Evolutionary conservation across 345 rosid species (phyloP).

Genomic region (Gossypium thurberi): DNA sequence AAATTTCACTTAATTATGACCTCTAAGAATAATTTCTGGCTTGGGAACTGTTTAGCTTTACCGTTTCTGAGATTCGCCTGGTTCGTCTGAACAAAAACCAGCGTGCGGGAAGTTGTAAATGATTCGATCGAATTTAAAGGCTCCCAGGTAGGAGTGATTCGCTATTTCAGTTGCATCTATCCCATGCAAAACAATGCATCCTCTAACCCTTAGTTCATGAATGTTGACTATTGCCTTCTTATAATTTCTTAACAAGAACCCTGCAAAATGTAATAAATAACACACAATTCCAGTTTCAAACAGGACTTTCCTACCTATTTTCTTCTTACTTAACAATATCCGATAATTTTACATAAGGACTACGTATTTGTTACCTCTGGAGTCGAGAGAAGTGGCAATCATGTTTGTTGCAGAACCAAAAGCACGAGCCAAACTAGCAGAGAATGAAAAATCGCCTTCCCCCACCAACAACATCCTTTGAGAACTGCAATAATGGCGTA

Average conservation of each 20-base stretch:
- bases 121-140: slow-evolving; percentile 23
- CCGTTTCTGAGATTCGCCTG: neutral
- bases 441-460: slow-evolving; percentile 63
- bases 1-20: too few relatives aligned
- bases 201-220: slow-evolving; percentile 20
- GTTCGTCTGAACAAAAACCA: slow-evolving; percentile 22
- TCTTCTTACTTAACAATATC: too few relatives aligned
- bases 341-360: too few relatives aligned
- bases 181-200: slow-evolving; percentile 24
- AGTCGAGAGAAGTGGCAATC: slow-evolving; percentile 48
- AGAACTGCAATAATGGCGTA: slow-evolving; percentile 37
- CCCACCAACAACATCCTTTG: slow-evolving; percentile 42
- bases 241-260: slow-evolving; percentile 29
- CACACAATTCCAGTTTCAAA: neutral
- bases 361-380: slow-evolving; percentile 23
- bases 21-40: too few relatives aligned
- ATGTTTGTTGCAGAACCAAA: slow-evolving; percentile 56
- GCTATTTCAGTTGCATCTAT: slow-evolving; percentile 19
- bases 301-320: neutral
- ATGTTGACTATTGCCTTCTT: slow-evolving; percentile 39
- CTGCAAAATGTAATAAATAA: slow-evolving; percentile 17
- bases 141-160: neutral
- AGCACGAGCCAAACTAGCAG: slow-evolving; percentile 41
- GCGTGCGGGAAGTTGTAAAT: slow-evolving; percentile 39
- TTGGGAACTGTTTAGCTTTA: neutral